phyloP scores from a whole-genome alignment of 2,329 filamentous ascomycete species.

The Verticillium tricorpus region DNA sequence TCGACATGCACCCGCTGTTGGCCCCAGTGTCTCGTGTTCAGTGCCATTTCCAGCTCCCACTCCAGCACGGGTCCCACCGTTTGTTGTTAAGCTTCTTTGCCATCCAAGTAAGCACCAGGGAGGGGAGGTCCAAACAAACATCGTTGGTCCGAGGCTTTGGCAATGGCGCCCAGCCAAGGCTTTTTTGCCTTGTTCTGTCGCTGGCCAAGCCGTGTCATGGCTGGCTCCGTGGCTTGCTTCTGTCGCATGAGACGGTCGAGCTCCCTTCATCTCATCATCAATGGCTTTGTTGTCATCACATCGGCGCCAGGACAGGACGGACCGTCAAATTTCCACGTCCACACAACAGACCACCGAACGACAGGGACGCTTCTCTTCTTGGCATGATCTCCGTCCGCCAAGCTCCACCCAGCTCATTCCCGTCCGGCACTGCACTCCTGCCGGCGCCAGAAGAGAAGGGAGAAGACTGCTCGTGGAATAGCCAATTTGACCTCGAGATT shows the following conservation, averaged over 20 bases:
- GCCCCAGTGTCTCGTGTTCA: background rate
- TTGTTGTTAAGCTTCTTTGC: background rate
- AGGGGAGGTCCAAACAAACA: background rate
- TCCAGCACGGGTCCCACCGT: background rate
- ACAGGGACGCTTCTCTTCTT: background rate
- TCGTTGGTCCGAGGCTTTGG: background rate
- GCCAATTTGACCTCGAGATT: background rate
- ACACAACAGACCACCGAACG: background rate
- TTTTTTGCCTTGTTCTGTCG: background rate
- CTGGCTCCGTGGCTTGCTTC: background rate
- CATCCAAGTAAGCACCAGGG: background rate
- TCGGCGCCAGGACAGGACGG: background rate
- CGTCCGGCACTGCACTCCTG: background rate
- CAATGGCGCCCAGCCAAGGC: too few relatives aligned
- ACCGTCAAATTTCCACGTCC: background rate
- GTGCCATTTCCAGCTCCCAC: background rate
- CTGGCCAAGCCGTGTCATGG: background rate
- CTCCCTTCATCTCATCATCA: background rate
- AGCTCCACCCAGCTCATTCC: background rate
- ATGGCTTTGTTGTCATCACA: background rate
- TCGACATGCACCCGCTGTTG: background rate
- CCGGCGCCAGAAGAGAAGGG: background rate
- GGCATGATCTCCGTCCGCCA: background rate
- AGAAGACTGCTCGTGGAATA: background rate
- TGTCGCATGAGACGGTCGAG: background rate